A percentile compares a stretch with the other conserved stretches of the same genome.
These are phyloP conservation scores for Tetracladium setigerum DNA, from an alignment of 495 filamentous ascomycete genomes.

Conservation along the genomic window DNA sequence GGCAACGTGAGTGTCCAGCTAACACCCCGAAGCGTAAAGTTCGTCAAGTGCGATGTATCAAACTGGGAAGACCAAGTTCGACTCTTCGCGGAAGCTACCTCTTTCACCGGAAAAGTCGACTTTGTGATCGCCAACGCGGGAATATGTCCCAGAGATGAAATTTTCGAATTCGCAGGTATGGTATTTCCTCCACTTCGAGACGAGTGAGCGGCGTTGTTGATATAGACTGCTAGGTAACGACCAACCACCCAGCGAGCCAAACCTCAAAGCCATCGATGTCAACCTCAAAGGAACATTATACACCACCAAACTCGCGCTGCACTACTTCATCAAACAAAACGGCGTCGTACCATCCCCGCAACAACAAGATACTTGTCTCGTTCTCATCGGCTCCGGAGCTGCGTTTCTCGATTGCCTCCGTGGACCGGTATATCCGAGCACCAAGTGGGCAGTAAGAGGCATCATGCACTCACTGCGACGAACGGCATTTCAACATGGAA, in stretches of 20 bases:
- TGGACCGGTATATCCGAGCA: conserved; percentile 3
- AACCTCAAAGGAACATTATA: conserved; percentile 34
- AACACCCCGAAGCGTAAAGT: conserved; percentile 1
- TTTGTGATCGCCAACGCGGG: conserved; percentile 34
- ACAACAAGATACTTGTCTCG: conserved; percentile 1
- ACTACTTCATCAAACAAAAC: conserved; percentile 28
- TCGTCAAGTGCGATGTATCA: conserved; percentile 28
- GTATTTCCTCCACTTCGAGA: background rate
- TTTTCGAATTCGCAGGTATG: conserved; percentile 29
- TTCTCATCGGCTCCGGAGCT: conserved; percentile 3
- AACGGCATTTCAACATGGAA: background rate
- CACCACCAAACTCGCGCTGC: conserved; percentile 34
- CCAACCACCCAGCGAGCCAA: conserved; percentile 27
- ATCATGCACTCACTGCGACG: conserved; percentile 3
- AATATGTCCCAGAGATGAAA: conserved; percentile 22
- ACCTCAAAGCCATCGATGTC: conserved; percentile 33
- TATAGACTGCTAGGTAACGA: conserved; percentile 22
- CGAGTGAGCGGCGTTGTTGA: too few relatives aligned
- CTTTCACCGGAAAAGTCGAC: conserved; percentile 17
- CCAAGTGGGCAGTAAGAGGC: conserved; percentile 4
- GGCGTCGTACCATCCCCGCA: background rate
- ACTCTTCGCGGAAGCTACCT: conserved; percentile 22
- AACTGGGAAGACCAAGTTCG: conserved; percentile 24
- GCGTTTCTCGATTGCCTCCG: background rate
- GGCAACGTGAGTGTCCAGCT: background rate